Conservation (phyloP, 352 stramenopile genomes). For the Phytophthora hybrid region DNA sequence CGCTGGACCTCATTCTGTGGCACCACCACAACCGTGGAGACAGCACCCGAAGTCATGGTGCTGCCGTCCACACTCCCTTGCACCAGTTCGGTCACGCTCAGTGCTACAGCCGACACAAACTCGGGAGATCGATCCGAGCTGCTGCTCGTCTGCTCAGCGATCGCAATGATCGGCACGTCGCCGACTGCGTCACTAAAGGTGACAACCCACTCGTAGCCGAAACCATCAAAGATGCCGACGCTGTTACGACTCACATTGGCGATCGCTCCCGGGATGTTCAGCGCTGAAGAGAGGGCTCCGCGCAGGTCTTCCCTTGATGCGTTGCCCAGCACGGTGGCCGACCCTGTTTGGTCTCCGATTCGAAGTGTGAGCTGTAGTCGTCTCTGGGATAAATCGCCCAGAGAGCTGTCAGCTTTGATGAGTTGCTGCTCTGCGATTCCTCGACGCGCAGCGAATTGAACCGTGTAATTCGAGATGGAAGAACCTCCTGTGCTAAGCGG, state of each 20-base stretch:
- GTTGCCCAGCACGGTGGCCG: constrained; percentile 48
- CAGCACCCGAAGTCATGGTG: constrained; percentile 24
- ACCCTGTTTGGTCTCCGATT: constrained; percentile 30
- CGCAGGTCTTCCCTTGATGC: constrained; percentile 46
- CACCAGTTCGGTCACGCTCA: constrained; percentile 50
- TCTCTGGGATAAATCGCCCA: constrained; percentile 37
- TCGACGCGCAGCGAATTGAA: constrained; percentile 71
- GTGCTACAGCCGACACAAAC: constrained; percentile 34
- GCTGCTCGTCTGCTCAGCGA: constrained; percentile 21
- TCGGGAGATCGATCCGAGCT: constrained; percentile 30
- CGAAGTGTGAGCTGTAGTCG: constrained; percentile 25
- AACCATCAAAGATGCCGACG: constrained; percentile 54
- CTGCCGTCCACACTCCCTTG: constrained; percentile 47
- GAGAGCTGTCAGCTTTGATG: constrained; percentile 50
- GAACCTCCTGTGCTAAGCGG: constrained; percentile 66
- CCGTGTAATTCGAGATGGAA: constrained; percentile 49
- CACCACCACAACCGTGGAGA: constrained; percentile 39
- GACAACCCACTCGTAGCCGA: constrained; percentile 77
- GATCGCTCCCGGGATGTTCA: constrained; percentile 29
- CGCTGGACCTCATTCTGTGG: constrained; percentile 67
- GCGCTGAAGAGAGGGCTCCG: constrained; percentile 18
- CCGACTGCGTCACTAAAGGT: constrained; percentile 67
- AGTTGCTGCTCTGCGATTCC: constrained; percentile 71
- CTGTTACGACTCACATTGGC: constrained; percentile 48
- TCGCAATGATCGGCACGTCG: constrained; percentile 53